phyloP scores from a whole-genome alignment of 306 rosid genomes.

The Begonia fuchsioides region DNA sequence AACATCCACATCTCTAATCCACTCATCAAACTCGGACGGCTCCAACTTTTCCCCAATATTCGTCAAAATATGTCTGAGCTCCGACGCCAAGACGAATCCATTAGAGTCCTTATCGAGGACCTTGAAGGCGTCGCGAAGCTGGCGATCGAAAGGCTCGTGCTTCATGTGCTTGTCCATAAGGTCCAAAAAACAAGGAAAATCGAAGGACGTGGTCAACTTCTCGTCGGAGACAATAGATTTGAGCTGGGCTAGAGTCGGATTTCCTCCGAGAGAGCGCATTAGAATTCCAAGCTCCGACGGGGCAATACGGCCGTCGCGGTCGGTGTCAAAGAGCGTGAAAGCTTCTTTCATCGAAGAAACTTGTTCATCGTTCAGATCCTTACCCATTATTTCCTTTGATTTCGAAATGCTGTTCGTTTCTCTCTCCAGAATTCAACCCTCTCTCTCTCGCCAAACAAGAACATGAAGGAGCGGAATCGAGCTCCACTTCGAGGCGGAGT shows the following conservation, averaged over 20 bases:
- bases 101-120: slow-evolving; percentile 82
- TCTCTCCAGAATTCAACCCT: neutral
- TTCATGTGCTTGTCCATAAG: slow-evolving; percentile 92
- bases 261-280: slow-evolving; percentile 91
- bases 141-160: slow-evolving; percentile 92
- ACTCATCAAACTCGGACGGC: slow-evolving; percentile 90
- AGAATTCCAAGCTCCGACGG: slow-evolving; percentile 97
- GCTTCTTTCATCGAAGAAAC: slow-evolving; percentile 91
- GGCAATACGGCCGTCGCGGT: slow-evolving; percentile 78
- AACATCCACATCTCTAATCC: slow-evolving; percentile 95
- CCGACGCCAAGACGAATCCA: slow-evolving; percentile 67
- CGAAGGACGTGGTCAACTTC: slow-evolving; percentile 68
- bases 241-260: slow-evolving; percentile 96
- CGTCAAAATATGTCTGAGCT: slow-evolving; percentile 89
- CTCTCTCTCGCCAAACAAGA: no score
- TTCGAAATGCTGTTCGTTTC: slow-evolving; percentile 7
- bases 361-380: slow-evolving; percentile 87
- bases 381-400: slow-evolving; percentile 50
- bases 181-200: slow-evolving; percentile 66
- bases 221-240: slow-evolving; percentile 70
- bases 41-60: slow-evolving; percentile 96
- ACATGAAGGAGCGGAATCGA: no score
- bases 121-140: slow-evolving; percentile 88
- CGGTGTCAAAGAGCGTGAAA: slow-evolving; percentile 82
- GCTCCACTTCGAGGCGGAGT: no score